Evolutionary conservation across 1,284 basidiomycete genomes (phyloP).

Genomic region (Blastosporella zonata): DNA sequence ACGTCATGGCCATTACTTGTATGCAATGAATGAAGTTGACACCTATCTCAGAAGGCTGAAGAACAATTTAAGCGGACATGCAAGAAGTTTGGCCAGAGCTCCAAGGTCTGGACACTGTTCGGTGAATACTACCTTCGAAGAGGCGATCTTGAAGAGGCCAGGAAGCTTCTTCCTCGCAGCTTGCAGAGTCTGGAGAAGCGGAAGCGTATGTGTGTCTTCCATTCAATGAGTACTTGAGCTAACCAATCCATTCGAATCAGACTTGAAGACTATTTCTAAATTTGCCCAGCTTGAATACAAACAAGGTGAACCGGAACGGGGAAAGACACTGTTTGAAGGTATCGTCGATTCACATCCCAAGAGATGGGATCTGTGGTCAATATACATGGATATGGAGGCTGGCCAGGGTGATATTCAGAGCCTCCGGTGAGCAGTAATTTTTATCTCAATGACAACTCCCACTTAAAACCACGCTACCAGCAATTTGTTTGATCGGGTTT

Average conservation of each 20-base stretch:
- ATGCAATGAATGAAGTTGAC: not conserved
- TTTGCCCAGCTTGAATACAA: conserved; percentile 97
- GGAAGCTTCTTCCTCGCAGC: conserved; percentile 85
- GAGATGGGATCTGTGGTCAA: conserved; percentile 92
- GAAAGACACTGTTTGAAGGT: conserved; percentile 95
- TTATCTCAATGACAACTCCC: conserved; percentile 1
- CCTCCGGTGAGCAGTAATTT: conserved; percentile 49
- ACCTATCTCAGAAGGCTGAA: conserved; percentile 66
- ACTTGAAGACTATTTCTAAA: conserved; percentile 91
- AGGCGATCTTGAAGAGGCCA: conserved; percentile 74
- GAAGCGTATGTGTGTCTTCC: conserved; percentile 67
- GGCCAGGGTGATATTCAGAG: conserved; percentile 74
- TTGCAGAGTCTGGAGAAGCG: conserved; percentile 92
- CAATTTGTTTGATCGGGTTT: conserved; percentile 80
- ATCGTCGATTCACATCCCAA: conserved; percentile 94
- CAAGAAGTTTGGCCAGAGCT: conserved; percentile 92
- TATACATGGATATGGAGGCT: conserved; percentile 96
- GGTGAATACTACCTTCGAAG: conserved; percentile 78
- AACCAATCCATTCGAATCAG: conserved; percentile 40
- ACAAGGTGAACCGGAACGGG: conserved; percentile 90
- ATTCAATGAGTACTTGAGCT: not conserved
- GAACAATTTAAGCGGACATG: conserved; percentile 81
- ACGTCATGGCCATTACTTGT: conserved; percentile 22
- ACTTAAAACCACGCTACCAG: conserved; percentile 35
- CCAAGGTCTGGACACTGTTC: conserved; percentile 91